Conservation (phyloP, 306 rosid species). For the Rosa rugosa region DNA sequence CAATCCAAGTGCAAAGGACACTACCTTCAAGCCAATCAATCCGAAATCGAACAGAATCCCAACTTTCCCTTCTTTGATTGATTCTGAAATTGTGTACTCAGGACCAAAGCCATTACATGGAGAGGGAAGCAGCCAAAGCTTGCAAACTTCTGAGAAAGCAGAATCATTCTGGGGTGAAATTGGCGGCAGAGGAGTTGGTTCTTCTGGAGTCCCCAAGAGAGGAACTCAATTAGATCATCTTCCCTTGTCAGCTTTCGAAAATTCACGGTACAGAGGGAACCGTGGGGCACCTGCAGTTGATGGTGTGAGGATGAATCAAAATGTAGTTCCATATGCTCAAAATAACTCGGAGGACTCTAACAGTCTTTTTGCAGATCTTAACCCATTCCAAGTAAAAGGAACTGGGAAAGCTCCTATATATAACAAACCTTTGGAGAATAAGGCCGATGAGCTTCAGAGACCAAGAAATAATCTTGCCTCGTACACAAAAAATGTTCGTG, state of each 20-base stretch:
- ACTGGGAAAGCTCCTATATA: conserved; percentile 63
- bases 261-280: conserved; percentile 64
- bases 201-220: conserved; percentile 46
- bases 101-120: conserved; percentile 52
- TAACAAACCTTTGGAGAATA: conserved; percentile 62
- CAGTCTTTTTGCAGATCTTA: conserved; percentile 85
- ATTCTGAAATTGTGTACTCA: conserved; percentile 49
- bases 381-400: conserved; percentile 89
- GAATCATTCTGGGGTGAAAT: conserved; percentile 46
- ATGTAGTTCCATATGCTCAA: conserved; percentile 80
- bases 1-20: conserved; percentile 59
- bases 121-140: conserved; percentile 77
- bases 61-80: conserved; percentile 44
- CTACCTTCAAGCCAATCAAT: conserved; percentile 50
- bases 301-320: conserved; percentile 71
- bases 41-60: conserved; percentile 49
- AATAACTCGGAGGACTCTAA: conserved; percentile 61
- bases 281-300: conserved; percentile 69
- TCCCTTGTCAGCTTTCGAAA: conserved; percentile 48
- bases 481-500: conserved; percentile 55
- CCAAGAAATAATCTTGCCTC: conserved; percentile 45
- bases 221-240: conserved; percentile 42
- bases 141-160: conserved; percentile 48
- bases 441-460: conserved; percentile 57
- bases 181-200: conserved; percentile 46